A percentile compares a stretch with the other conserved stretches of the same genome.
phyloP scores from a whole-genome alignment of 352 stramenopile species.

The Globisporangium lucens region DNA sequence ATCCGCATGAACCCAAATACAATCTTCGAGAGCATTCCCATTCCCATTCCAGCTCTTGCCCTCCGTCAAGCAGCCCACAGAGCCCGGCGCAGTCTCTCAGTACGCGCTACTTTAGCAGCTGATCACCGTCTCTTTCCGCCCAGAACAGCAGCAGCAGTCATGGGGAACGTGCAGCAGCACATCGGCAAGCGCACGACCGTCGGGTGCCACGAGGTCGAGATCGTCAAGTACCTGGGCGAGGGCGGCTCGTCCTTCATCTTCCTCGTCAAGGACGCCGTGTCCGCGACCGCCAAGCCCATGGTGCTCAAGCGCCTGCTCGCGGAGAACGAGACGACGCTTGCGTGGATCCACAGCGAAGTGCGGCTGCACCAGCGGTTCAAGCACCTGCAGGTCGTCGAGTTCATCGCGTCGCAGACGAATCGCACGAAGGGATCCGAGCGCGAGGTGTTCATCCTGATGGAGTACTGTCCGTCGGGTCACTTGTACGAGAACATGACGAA shows the following conservation, averaged over 20 bases:
- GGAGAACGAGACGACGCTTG: conserved; percentile 59
- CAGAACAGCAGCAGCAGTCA: conserved; percentile 14
- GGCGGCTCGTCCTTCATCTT: conserved; percentile 84
- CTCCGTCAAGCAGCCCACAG: not conserved
- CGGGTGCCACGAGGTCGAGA: conserved; percentile 62
- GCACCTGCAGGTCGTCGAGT: conserved; percentile 69
- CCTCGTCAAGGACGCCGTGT: conserved; percentile 58
- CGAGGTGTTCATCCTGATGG: conserved; percentile 96
- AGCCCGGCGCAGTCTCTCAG: no score
- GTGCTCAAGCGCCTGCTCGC: conserved; percentile 76
- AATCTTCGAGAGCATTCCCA: conserved; percentile 1
- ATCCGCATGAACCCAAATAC: not conserved
- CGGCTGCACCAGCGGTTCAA: conserved; percentile 69
- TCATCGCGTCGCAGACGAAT: conserved; percentile 48
- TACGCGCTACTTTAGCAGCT: not conserved
- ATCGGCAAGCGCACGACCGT: conserved; percentile 65
- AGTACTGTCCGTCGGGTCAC: conserved; percentile 93
- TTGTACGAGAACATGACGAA: conserved; percentile 92
- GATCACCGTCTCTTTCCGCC: not conserved
- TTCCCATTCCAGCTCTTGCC: not conserved
- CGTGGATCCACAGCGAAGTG: conserved; percentile 67
- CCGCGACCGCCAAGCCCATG: conserved; percentile 33
- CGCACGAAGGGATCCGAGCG: conserved; percentile 37
- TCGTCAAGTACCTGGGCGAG: conserved; percentile 72
- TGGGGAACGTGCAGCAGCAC: conserved; percentile 81